Evolutionary conservation across 257 asterid genomes (phyloP), one percentile per base, ranked within the genome.

Genomic region (Osmanthus fragrans): DNA sequence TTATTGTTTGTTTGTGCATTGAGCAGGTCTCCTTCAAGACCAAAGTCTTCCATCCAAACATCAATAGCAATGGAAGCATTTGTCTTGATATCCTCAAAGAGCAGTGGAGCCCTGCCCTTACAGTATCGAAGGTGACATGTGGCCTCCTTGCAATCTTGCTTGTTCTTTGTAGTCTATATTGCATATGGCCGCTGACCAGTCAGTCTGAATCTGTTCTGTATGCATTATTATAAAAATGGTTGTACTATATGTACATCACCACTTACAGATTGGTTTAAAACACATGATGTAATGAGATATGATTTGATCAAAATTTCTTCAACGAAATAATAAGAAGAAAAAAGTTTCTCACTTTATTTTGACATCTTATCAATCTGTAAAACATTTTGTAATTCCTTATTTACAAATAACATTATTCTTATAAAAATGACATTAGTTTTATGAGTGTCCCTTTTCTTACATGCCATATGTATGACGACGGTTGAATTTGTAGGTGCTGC

Each of bases 51-150:
- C 90, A 86, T 33, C 90, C 90, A 32, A 84, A 86, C 81, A 80
- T 86, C 60, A 86, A 86, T 80, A 84, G 88, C 73, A 86, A 80
- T 73, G 88, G 88, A 40, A 82, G 85, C 83, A 86, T 84, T 39
- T 86, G 90, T 75, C 88, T 86, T 18, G 90, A 86, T 68, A 86
- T 86, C 77, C 88, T 86, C 25, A 86, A 80, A 63, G 90, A 86
- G 80, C 90, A 86, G 60, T 86, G 90, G 90, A 86, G 90, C 76
- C 90, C 88, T 70, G 90, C 90, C 3, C 86, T 86, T 63, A 84
- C 88, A 12, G 70, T 86, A 29, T 84, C 90, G 11, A 86, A 86
- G 90, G 90, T 86, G 82, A 77, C 32, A 36, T 18, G 40, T 10
- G 34, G 36, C 18, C 5, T 63, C 34, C 34, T 63, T 25, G 36